Base-by-base conservation (phyloP, 2,329 filamentous ascomycete genomes). In the Botrytis elliptica region DNA sequence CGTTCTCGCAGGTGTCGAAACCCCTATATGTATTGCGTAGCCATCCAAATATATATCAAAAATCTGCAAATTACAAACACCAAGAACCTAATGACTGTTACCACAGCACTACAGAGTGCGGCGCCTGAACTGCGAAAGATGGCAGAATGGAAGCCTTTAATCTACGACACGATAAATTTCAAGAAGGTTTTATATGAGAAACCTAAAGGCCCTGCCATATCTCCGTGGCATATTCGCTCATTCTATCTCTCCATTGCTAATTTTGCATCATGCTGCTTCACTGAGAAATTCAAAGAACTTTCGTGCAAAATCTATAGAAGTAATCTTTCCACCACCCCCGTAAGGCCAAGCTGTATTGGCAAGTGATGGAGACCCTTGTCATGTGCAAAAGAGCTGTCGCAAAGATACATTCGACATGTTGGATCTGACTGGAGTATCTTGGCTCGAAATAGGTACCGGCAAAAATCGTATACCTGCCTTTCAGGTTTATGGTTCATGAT, bases 351-450 rank as follows among this genome's bases (percentile, higher is more conserved):
- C n/a, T 18, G 14, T 57, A 18, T 18, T 2, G 25, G 4, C 16
- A 44, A 18, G 16, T 18, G 0, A 0, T 46, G 1, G 8, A 22
- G 9, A 0, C 22, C 7, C 46, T 2, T 0, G 12, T 14, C 1
- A n/a, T n/a, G 49, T 6, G 49, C 10, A 25, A 1, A 55, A 0
- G 4, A 55, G 25, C 25, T 55, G 49, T 16, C 6, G 12, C 5
- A 16, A 2, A 16, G 49, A 55, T 3, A 16, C 3, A 16, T 8
- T 16, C 12, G 3, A 57, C 14, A 0, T 7, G 25, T 29, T 4
- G 9, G 18, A 57, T 18, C 6, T 5, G 7, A 4, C 52, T 52
- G 6, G 14, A 2, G n/a, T 55, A 14, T 55, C 52, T 55, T 12
- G 6, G 12, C 52, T 55, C 3, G 6, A 29, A 8, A 29, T 18